A percentile compares a stretch with the other conserved stretches of the same genome.
These are phyloP conservation scores for Calonectria pauciramosa DNA, from an alignment of 2,329 filamentous ascomycete genomes.

Conservation along the genomic window DNA sequence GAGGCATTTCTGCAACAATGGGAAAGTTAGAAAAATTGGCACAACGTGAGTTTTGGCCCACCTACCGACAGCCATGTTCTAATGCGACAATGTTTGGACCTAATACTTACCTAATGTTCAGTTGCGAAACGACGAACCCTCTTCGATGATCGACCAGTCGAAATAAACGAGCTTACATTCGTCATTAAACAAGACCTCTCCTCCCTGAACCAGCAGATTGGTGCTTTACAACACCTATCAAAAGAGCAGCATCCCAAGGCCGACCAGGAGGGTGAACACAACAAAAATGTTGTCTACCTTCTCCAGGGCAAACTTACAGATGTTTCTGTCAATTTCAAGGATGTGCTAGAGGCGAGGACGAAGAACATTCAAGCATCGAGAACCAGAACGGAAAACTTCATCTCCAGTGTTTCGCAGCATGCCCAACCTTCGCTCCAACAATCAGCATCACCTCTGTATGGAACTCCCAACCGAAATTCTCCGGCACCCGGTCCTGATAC, in stretches of 20 bases:
- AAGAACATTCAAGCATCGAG: constrained; percentile 98
- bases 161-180: constrained; percentile 97
- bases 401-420: constrained; percentile 87
- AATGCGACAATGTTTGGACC: background rate
- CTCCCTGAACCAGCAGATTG: constrained; percentile 86
- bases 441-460: constrained; percentile 89
- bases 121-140: constrained; percentile 97
- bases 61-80: background rate
- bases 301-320: constrained; percentile 93
- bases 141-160: constrained; percentile 95
- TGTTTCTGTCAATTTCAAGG: constrained; percentile 96
- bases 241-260: constrained; percentile 80
- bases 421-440: constrained; percentile 77
- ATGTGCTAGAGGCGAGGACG: constrained; percentile 94
- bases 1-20: constrained; percentile 93
- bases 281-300: constrained; percentile 95
- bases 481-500: constrained; percentile 80
- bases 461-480: constrained; percentile 77
- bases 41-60: constrained; percentile 69
- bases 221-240: constrained; percentile 82
- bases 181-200: constrained; percentile 98
- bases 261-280: constrained; percentile 93
- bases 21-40: constrained; percentile 94
- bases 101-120: constrained; percentile 48
- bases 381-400: constrained; percentile 95